Conservation (phyloP, 2,329 filamentous ascomycete species). For the Daldinia sp. region DNA sequence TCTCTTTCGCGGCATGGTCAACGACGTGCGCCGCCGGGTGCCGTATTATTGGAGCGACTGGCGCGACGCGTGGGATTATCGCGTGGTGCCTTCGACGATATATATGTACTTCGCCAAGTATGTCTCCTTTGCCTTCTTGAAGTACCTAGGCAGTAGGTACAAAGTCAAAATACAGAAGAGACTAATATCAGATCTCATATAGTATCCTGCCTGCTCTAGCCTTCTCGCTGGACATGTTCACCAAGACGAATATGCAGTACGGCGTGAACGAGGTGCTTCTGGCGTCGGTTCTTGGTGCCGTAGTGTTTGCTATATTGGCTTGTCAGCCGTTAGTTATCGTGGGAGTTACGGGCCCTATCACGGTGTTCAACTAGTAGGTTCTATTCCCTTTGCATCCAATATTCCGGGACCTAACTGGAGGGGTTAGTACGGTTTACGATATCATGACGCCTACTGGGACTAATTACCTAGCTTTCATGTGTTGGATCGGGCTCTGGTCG, state of each 20-base stretch:
- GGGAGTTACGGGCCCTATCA: constrained; percentile 89
- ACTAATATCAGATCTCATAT: constrained; percentile 23
- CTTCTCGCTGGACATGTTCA: constrained; percentile 93
- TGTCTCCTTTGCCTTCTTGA: constrained; percentile 39
- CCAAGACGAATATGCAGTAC: constrained; percentile 83
- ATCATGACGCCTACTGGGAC: constrained; percentile 81
- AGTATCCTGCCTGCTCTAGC: constrained; percentile 88
- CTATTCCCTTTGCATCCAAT: neutral
- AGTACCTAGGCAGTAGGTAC: no score
- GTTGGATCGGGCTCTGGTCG: constrained; percentile 90
- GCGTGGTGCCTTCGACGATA: constrained; percentile 83
- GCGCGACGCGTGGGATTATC: constrained; percentile 88
- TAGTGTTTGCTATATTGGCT: constrained; percentile 81
- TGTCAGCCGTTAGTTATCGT: constrained; percentile 91
- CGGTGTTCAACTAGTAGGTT: constrained; percentile 86
- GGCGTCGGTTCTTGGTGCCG: constrained; percentile 80
- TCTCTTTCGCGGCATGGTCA: constrained; percentile 80
- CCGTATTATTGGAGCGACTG: constrained; percentile 86
- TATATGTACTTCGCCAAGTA: constrained; percentile 98
- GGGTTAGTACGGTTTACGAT: constrained; percentile 78
- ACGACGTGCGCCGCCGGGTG: constrained; percentile 76
- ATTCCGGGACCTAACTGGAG: constrained; percentile 7
- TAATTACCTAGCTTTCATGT: constrained; percentile 90
- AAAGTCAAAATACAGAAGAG: neutral
- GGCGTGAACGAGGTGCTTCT: constrained; percentile 93